Evolutionary conservation across 352 stramenopile species (phyloP).

Genomic region (Phytophthora chlamydospora): DNA sequence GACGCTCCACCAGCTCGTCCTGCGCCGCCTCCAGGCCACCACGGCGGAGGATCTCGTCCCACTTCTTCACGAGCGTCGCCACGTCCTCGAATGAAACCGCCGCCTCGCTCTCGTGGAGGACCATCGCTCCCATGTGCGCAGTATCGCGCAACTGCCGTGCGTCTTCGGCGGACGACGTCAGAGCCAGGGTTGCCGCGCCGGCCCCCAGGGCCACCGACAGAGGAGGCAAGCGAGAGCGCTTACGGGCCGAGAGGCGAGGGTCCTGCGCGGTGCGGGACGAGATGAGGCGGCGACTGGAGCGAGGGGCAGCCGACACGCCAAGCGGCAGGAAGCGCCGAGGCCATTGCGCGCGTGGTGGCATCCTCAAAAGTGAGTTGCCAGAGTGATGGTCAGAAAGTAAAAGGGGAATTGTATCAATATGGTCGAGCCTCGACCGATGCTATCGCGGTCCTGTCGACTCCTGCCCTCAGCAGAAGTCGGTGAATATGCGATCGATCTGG

Average conservation of each 20-base stretch:
- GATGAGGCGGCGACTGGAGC: slow-evolving; percentile 4
- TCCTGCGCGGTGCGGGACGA: background rate
- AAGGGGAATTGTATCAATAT: no score
- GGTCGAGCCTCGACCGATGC: no score
- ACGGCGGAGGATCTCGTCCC: slow-evolving; percentile 16
- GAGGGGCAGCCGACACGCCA: background rate
- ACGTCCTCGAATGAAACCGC: slow-evolving; percentile 13
- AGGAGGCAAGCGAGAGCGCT: slow-evolving; percentile 22
- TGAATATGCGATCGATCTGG: no score
- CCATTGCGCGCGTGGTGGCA: slow-evolving; percentile 17
- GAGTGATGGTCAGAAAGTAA: slow-evolving; percentile 17
- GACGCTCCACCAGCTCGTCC: slow-evolving; percentile 27
- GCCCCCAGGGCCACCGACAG: slow-evolving; percentile 23
- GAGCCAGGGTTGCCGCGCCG: slow-evolving; percentile 17
- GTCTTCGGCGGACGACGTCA: slow-evolving; percentile 17
- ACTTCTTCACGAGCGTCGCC: slow-evolving; percentile 5
- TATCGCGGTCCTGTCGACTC: no score
- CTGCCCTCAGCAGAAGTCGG: no score
- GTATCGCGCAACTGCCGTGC: slow-evolving; percentile 29
- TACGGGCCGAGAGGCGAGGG: slow-evolving; percentile 1
- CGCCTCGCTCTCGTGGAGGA: slow-evolving; percentile 31
- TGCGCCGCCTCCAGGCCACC: slow-evolving; percentile 26
- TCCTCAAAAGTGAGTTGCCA: slow-evolving; percentile 5
- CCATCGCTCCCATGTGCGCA: slow-evolving; percentile 35
- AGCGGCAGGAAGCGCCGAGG: slow-evolving; percentile 17